Evolutionary conservation across 1,139 yeast species (phyloP).

Genomic region (Lodderomyces metapsilosis): DNA sequence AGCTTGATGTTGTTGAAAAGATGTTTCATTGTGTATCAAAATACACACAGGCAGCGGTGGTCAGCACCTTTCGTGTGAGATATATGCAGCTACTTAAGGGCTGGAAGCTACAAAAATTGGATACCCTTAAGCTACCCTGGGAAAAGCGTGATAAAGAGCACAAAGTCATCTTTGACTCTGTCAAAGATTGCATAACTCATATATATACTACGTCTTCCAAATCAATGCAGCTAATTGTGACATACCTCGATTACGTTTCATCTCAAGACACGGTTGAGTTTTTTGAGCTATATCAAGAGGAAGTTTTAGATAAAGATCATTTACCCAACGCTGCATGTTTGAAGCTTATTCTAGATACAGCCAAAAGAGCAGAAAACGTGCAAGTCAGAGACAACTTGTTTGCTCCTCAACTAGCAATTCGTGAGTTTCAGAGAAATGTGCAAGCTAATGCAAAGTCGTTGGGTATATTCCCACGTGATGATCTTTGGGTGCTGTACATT

Average conservation of each 20-base stretch:
- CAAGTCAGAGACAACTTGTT: conserved; percentile 46
- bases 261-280: conserved; percentile 33
- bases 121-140: conserved; percentile 18
- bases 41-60: neutral
- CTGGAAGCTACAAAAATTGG: conserved; percentile 4
- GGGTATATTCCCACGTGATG: conserved; percentile 43
- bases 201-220: conserved; percentile 22
- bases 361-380: conserved; percentile 16
- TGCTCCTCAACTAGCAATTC: conserved; percentile 63
- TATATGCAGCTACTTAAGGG: conserved; percentile 23
- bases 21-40: conserved; percentile 4
- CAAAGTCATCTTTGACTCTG: conserved; percentile 9
- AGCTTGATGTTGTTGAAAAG: conserved; percentile 8
- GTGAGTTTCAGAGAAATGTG: conserved; percentile 48
- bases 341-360: conserved; percentile 42
- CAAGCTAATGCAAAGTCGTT: conserved; percentile 21
- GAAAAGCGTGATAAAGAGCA: conserved; percentile 11
- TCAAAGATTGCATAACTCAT: conserved; percentile 24
- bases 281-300: conserved; percentile 31
- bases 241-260: conserved; percentile 48
- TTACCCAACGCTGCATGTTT: conserved; percentile 40
- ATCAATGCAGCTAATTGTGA: conserved; percentile 29
- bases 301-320: conserved; percentile 17
- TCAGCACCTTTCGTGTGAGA: conserved; percentile 12
- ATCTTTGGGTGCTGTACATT: conserved; percentile 53